Evolutionary conservation across 495 filamentous ascomycete genomes (phyloP), one percentile per base, ranked within the genome.

Genomic region (Trichoderma reesei): DNA sequence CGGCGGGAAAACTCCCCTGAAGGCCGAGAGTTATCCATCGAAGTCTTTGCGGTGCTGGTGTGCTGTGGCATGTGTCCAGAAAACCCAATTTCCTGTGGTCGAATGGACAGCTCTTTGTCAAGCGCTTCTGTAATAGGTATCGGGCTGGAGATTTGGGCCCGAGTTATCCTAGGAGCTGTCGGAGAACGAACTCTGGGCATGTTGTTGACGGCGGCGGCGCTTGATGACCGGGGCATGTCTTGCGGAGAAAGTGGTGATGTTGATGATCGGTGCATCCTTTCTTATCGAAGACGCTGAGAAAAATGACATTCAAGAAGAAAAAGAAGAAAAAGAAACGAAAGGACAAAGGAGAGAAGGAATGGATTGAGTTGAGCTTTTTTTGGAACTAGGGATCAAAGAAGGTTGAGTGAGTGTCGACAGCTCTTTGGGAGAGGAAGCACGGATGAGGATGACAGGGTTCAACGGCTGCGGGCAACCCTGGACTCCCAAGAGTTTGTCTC

Each of bases 91-190:
- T 56, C 31, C 4, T 56, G 51, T 34, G 51, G 51, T 41, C 77
- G 72, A 11, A 79, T 78, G 0, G 80, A 75, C 64, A 83, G 80
- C 46, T 82, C 81, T 41, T 81, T 79, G 34, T 71, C 70, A 7
- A 74, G 41, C 5, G 51, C 18, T 61, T 48, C 65, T 36, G 67
- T 69, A n/a, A 81, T 78, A 26, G 78, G 76, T 41, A 82, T 81
- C 67, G 82, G 82, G 26, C 72, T 76, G 18, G 79, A 82, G 46
- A 83, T 83, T 69, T 77, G 81, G 38, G 79, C 79, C 46, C 80
- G 76, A 59, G 83, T 76, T 11, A 56, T 56, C 51, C 51, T 56
- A 10, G 51, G 13, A 31, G 20, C 34, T 9, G 51, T 5, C 51
- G 31, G 51, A 36, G 51, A n/a, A 26, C 51, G 51, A 33, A 56